phyloP scores from a whole-genome alignment of 1,139 yeast genomes.

The Spathaspora jeffriesii region DNA sequence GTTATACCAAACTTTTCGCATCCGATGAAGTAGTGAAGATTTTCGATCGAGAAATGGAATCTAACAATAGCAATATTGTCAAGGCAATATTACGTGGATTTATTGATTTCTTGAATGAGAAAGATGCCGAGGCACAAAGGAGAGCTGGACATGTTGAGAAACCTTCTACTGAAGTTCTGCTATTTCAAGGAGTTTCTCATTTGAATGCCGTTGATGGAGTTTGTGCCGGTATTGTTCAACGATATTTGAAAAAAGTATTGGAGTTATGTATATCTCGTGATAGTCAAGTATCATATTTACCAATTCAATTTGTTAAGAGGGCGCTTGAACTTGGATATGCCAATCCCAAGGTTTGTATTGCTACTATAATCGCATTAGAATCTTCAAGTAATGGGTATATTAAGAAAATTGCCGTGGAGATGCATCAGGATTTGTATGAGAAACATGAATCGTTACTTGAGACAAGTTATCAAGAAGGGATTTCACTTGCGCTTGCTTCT shows the following conservation, averaged over 20 bases:
- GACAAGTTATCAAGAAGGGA: conserved; percentile 62
- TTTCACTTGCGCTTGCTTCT: conserved; percentile 52
- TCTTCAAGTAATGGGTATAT: conserved; percentile 50
- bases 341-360: conserved; percentile 68
- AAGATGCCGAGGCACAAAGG: conserved; percentile 30
- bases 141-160: conserved; percentile 34
- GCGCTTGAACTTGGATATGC: conserved; percentile 68
- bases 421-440: conserved; percentile 57
- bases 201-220: conserved; percentile 63
- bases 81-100: conserved; percentile 56
- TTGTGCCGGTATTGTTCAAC: conserved; percentile 69
- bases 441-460: conserved; percentile 75
- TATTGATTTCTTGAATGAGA: conserved; percentile 55
- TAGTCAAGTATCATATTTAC: conserved; percentile 41
- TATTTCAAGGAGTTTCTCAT: conserved; percentile 53
- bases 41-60: conserved; percentile 51
- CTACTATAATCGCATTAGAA: conserved; percentile 71
- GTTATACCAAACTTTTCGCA: conserved; percentile 64
- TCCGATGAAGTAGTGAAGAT: conserved; percentile 52
- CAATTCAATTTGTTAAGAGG: conserved; percentile 55
- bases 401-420: conserved; percentile 45
- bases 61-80: conserved; percentile 28
- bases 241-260: conserved; percentile 53
- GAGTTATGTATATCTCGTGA: conserved; percentile 49
- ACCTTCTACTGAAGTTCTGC: conserved; percentile 43